Conservation (phyloP, 371 early-diverging fungal species). For the Dinochytrium kinnereticum region DNA sequence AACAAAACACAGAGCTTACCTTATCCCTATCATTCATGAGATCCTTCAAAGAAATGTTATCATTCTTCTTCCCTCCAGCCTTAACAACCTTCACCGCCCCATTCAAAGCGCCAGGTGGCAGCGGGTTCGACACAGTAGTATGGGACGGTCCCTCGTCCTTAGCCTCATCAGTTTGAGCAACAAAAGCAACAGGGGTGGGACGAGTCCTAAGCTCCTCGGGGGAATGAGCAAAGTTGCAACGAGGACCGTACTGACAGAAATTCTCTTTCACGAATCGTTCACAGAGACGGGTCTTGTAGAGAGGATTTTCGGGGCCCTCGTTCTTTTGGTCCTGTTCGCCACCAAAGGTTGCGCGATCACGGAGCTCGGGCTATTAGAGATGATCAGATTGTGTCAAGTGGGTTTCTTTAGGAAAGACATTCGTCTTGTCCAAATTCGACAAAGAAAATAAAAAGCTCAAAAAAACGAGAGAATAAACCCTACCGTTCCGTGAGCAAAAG, state of each 20-base stretch:
- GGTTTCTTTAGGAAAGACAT: too few species aligned
- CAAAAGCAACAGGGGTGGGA: constrained; percentile 14
- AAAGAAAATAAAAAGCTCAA: neutral
- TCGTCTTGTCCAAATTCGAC: too few species aligned
- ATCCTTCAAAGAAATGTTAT: constrained; percentile 36
- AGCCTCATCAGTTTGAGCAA: neutral
- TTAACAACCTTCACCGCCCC: neutral
- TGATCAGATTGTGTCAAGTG: too few species aligned
- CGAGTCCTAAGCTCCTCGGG: constrained; percentile 58
- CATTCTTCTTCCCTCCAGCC: constrained; percentile 4
- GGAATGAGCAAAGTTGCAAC: constrained; percentile 81
- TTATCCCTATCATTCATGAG: constrained; percentile 37
- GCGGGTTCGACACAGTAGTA: neutral
- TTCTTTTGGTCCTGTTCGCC: constrained; percentile 42
- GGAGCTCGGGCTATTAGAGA: constrained; percentile 59
- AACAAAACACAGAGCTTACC: too few species aligned
- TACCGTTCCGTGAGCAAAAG: constrained; percentile 83
- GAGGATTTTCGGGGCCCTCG: constrained; percentile 58
- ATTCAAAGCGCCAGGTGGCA: neutral
- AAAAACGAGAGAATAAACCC: neutral
- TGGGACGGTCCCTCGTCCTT: neutral
- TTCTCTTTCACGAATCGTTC: constrained; percentile 78
- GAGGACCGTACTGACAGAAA: constrained; percentile 80
- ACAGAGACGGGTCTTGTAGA: constrained; percentile 85
- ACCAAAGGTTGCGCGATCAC: constrained; percentile 60